Evolutionary conservation across 495 filamentous ascomycete species (phyloP).

Genomic region (Aspergillus nidulans): DNA sequence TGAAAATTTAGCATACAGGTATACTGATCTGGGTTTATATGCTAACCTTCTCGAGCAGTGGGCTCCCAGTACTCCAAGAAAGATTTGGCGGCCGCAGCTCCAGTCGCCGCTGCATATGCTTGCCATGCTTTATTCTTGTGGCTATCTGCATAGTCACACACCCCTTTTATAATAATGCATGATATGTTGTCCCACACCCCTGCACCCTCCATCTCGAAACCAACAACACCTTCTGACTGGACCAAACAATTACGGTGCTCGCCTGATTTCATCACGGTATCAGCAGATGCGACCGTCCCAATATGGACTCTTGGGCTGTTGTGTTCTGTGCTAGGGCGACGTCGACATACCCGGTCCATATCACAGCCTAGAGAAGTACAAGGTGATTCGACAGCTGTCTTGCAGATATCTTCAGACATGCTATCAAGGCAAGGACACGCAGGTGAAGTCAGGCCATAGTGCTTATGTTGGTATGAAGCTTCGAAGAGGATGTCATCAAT

Average conservation of each 20-base stretch:
- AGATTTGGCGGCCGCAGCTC: constrained; percentile 34
- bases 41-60: constrained; percentile 14
- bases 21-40: constrained; percentile 8
- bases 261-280: constrained; percentile 22
- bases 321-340: neutral
- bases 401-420: neutral
- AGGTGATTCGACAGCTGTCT: neutral
- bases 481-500: constrained; percentile 27
- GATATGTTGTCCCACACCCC: constrained; percentile 36
- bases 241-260: constrained; percentile 19
- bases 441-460: constrained; percentile 12
- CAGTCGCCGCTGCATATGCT: constrained; percentile 32
- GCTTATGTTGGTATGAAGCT: constrained; percentile 30
- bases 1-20: constrained; percentile 2
- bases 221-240: constrained; percentile 15
- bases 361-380: constrained; percentile 3
- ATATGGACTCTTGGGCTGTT: constrained; percentile 24
- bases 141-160: constrained; percentile 41
- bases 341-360: neutral
- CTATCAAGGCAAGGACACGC: neutral
- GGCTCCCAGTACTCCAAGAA: constrained; percentile 11
- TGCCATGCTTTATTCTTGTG: constrained; percentile 42
- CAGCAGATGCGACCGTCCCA: constrained; percentile 25
- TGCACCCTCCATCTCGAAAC: constrained; percentile 45
- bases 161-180: too few relatives aligned